A percentile compares a stretch with the other conserved stretches of the same genome.
phyloP scores from a whole-genome alignment of 2,329 filamentous ascomycete species.

The Pseudogymnoascus sp. region DNA sequence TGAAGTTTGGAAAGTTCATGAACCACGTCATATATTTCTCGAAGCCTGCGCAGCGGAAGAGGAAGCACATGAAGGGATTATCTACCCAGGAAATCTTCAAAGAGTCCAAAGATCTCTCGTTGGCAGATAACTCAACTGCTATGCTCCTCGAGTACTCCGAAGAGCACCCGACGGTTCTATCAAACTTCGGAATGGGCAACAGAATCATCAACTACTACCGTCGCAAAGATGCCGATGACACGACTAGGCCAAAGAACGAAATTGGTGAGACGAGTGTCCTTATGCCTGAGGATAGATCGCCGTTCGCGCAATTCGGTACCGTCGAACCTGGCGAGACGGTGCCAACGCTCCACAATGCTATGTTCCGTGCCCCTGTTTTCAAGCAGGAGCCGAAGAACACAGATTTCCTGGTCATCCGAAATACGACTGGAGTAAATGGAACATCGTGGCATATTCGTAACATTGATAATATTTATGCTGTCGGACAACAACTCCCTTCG shows the following conservation, averaged over 20 bases:
- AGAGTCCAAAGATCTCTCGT: constrained; percentile 71
- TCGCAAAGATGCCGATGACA: constrained; percentile 61
- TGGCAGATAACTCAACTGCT: constrained; percentile 81
- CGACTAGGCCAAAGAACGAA: constrained; percentile 46
- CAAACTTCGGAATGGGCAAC: constrained; percentile 96
- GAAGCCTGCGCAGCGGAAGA: constrained; percentile 65
- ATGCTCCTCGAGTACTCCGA: constrained; percentile 94
- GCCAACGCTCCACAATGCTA: constrained; percentile 85
- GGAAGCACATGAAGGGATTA: constrained; percentile 75
- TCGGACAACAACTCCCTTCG: constrained; percentile 87
- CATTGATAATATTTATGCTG: constrained; percentile 83
- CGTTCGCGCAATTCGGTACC: constrained; percentile 89
- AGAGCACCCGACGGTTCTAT: constrained; percentile 82
- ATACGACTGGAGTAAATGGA: constrained; percentile 69
- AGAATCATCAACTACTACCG: constrained; percentile 96
- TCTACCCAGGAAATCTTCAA: constrained; percentile 71
- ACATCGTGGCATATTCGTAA: constrained; percentile 77
- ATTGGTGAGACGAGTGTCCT: constrained; percentile 85
- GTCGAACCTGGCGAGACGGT: constrained; percentile 87
- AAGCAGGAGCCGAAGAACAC: constrained; percentile 69
- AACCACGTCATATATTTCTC: constrained; percentile 66
- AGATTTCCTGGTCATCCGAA: constrained; percentile 83
- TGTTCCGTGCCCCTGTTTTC: constrained; percentile 93
- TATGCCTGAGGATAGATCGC: constrained; percentile 88
- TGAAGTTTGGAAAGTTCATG: constrained; percentile 63